Evolutionary conservation across 805 yeast species (phyloP).

Genomic region (Ogataea paradorogensis): DNA sequence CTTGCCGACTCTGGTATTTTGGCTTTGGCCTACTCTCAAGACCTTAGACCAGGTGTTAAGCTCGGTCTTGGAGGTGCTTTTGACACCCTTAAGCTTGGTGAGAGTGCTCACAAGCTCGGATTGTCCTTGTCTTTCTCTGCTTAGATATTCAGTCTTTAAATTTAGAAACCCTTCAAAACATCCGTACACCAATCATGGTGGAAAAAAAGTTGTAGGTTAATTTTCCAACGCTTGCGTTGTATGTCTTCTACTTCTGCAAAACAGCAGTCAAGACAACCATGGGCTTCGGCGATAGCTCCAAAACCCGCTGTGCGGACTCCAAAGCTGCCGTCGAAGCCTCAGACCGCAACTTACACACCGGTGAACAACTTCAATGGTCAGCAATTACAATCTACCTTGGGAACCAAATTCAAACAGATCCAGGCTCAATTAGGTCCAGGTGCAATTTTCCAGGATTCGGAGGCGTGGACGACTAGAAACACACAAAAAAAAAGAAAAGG

Average conservation of each 20-base stretch:
- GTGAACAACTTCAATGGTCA: conserved; percentile 20
- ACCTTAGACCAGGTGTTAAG: conserved; percentile 92
- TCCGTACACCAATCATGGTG: conserved; percentile 2
- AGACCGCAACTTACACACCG: conserved; percentile 10
- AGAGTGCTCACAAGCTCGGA: conserved; percentile 98
- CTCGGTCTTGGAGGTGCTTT: conserved; percentile 96
- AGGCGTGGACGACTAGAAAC: conserved; percentile 9
- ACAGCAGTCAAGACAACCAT: conserved; percentile 16
- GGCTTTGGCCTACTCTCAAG: conserved; percentile 91
- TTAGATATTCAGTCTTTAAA: conserved; percentile 36
- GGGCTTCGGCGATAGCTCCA: conserved; percentile 17
- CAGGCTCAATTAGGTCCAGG: conserved; percentile 14
- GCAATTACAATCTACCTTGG: conserved; percentile 17
- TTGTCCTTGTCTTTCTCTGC: conserved; percentile 91
- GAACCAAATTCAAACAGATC: conserved; percentile 16
- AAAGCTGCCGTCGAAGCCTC: conserved; percentile 13
- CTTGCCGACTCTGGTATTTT: conserved; percentile 94
- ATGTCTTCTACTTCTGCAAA: conserved; percentile 14
- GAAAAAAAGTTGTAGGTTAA: not conserved
- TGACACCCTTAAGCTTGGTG: conserved; percentile 92
- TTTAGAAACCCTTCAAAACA: not conserved
- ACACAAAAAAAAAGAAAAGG: conserved; percentile 12
- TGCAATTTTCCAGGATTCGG: conserved; percentile 8
- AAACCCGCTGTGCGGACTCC: conserved; percentile 6
- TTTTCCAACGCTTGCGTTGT: not conserved